Percentiles rank a stretch among this genome's conserved stretches.
phyloP scores from a whole-genome alignment of 441 rosid species.

The Caryocar brasiliense region DNA sequence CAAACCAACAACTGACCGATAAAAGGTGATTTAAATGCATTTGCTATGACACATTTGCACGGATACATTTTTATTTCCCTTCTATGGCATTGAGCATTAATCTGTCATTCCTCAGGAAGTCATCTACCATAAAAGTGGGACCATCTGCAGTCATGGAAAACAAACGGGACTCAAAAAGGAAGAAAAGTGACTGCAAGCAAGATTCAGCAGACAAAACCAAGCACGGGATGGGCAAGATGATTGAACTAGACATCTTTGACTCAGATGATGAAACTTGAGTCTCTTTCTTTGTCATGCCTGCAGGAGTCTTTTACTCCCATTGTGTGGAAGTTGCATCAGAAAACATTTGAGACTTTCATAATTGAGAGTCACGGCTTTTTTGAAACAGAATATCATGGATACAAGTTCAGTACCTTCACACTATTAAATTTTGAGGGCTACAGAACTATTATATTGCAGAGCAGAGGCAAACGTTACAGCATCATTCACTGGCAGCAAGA shows the following conservation, averaged over 20 bases:
- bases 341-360: background rate
- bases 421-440: no score
- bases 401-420: no score
- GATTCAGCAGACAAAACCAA: slow-evolving; percentile 16
- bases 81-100: slow-evolving; percentile 11
- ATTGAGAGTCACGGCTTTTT: background rate
- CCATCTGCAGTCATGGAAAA: slow-evolving; percentile 18
- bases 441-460: no score
- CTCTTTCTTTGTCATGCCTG: background rate
- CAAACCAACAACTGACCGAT: slow-evolving; percentile 23
- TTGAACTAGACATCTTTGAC: slow-evolving; percentile 55
- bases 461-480: no score
- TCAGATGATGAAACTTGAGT: slow-evolving; percentile 60
- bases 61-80: background rate
- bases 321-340: background rate
- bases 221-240: slow-evolving; percentile 45
- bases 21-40: slow-evolving; percentile 61
- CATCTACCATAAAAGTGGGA: slow-evolving; percentile 23
- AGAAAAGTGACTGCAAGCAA: slow-evolving; percentile 24
- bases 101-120: slow-evolving; percentile 40
- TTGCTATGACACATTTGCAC: background rate
- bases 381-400: no score
- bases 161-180: slow-evolving; percentile 36
- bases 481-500: no score
- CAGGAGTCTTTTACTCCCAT: background rate